phyloP scores from a whole-genome alignment of 2,329 filamentous ascomycete species.

The Chrysosporium keratinophilum region DNA sequence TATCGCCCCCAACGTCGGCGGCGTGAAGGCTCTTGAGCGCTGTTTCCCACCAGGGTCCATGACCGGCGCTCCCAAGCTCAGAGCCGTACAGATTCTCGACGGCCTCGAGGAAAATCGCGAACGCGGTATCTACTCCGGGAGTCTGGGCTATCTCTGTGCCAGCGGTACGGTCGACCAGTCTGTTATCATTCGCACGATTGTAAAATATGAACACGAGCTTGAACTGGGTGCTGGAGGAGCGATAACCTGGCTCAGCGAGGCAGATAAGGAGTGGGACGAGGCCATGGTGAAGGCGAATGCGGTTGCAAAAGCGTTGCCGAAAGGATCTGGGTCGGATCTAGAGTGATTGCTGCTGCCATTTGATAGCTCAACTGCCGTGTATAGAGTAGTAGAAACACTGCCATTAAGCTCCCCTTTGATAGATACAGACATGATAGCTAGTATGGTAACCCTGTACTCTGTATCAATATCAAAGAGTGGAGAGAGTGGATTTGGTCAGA shows the following conservation, averaged over 20 bases:
- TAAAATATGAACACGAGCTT: conserved; percentile 33
- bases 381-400: too few species aligned
- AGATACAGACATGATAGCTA: too few species aligned
- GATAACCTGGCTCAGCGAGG: conserved; percentile 72
- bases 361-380: too few species aligned
- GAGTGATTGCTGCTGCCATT: too few species aligned
- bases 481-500: too few species aligned
- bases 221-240: conserved; percentile 77
- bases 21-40: conserved; percentile 14
- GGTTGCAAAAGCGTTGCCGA: conserved; percentile 30
- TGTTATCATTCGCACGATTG: conserved; percentile 77
- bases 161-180: conserved; percentile 81
- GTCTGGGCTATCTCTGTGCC: conserved; percentile 81
- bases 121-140: conserved; percentile 74
- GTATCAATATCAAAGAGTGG: too few species aligned
- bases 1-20: conserved; percentile 14
- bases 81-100: conserved; percentile 72
- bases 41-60: conserved; percentile 76
- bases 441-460: too few species aligned
- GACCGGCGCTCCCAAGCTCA: conserved; percentile 92
- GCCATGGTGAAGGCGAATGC: conserved; percentile 65
- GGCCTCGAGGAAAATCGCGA: conserved; percentile 50
- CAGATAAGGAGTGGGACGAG: conserved; percentile 75
- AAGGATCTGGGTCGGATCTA: conserved; percentile 18
- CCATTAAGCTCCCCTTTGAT: too few species aligned